phyloP scores from a whole-genome alignment of 306 rosid genomes.

The Vicia villosa region DNA sequence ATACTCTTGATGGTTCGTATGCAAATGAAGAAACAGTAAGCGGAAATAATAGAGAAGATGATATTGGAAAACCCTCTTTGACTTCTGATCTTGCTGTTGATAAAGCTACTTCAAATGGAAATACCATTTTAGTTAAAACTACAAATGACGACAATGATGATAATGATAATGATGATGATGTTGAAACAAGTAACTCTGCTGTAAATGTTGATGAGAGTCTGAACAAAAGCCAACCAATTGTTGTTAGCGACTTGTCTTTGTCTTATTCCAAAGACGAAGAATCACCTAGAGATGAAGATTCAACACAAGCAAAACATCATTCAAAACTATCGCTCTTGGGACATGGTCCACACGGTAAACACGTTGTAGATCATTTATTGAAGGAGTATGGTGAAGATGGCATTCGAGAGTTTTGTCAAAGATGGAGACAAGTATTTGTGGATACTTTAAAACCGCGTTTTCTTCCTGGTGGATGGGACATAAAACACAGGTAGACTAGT shows the following conservation, averaged over 20 bases:
- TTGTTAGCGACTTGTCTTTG: constrained; percentile 34
- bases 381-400: constrained; percentile 78
- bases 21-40: constrained; percentile 25
- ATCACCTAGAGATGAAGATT: constrained; percentile 38
- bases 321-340: constrained; percentile 80
- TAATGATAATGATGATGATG: constrained; percentile 39
- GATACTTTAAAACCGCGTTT: constrained; percentile 83
- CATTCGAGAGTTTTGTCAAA: constrained; percentile 69
- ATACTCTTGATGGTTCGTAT: constrained; percentile 37
- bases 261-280: constrained; percentile 36
- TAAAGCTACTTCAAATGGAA: constrained; percentile 39
- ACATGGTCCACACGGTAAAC: constrained; percentile 96
- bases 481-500: constrained; percentile 81
- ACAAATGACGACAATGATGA: constrained; percentile 36
- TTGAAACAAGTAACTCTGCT: constrained; percentile 30
- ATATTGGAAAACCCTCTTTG: constrained; percentile 36
- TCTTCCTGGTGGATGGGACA: constrained; percentile 90
- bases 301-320: constrained; percentile 47
- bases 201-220: constrained; percentile 39
- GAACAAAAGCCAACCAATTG: constrained; percentile 39
- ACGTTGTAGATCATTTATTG: constrained; percentile 79
- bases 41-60: constrained; percentile 41
- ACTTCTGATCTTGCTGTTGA: constrained; percentile 44
- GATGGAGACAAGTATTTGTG: constrained; percentile 94
- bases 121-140: constrained; percentile 32